Evolutionary conservation across 306 rosid species (phyloP), one percentile per base, ranked within the genome.

Genomic region (Lablab purpureus): DNA sequence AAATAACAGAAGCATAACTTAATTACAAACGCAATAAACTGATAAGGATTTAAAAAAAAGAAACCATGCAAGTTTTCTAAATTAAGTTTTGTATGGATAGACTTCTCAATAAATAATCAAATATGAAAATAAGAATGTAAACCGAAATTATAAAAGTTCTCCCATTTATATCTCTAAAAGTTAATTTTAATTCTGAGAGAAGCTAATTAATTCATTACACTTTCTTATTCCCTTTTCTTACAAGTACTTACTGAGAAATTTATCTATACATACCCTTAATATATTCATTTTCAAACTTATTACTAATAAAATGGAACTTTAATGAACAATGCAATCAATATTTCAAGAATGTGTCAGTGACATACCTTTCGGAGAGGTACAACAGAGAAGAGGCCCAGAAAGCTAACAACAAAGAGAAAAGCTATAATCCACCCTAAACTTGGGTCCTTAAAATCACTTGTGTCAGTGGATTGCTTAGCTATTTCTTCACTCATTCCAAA

Each of bases 401-500:
- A 87, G 83, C 90, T 87, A 60, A 87, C 90, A 75, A 87, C 83
- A 79, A 87, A 87, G 76, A 87, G 88, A 79, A 87, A 87, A 37
- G 67, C 87, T 74, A 74, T 74, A 4, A 80, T 87, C 90, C 90
- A 87, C 32, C 86, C 90, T 71, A 87, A 67, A 55, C 71, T 64
- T 23, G 88, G 88, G 79, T 84, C 59, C 76, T 87, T 87, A 68
- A 75, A 65, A 60, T 87, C 85, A 64, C 50, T 37, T 17, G 47
- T 75, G 56, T 79, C 80, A 34, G 81, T 56, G 14, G 88, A 75
- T 82, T 51, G 78, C 0, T 43, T 19, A n/a, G 90, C 88, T 50
- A 79, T 43, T 22, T 67, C 76, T 59, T 84, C 54, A 82, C 87
- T 87, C 88, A 87, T 81, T 79, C 56, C 90, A 82, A 87, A 82